A percentile compares a stretch with the other conserved stretches of the same genome.
phyloP scores from a whole-genome alignment of 768 basidiomycete genomes.

The Dacryopinax spathularia region DNA sequence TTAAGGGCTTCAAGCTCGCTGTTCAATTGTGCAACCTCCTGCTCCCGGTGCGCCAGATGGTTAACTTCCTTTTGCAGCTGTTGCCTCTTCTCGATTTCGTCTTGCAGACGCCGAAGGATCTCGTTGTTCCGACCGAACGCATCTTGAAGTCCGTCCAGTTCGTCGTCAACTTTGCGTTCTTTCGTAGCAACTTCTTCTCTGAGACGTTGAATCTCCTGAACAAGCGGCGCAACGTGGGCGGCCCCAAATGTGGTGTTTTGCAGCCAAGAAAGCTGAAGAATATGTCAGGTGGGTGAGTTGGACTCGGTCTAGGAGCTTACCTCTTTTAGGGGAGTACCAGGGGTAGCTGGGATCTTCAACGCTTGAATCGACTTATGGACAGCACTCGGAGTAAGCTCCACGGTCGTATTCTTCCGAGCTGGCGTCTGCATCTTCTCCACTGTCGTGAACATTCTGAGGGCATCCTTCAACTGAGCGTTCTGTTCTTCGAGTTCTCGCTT shows the following conservation, averaged over 20 bases:
- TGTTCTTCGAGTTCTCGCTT: slow-evolving; percentile 65
- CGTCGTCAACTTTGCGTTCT: slow-evolving; percentile 77
- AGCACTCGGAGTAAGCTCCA: not conserved
- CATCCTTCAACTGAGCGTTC: slow-evolving; percentile 57
- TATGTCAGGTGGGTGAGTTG: not conserved
- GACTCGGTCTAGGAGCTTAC: slow-evolving; percentile 30
- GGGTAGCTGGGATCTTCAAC: not conserved
- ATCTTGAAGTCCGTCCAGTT: slow-evolving; percentile 72
- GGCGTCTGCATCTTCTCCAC: slow-evolving; percentile 4
- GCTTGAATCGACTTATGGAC: slow-evolving; percentile 7
- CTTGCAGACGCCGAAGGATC: slow-evolving; percentile 36
- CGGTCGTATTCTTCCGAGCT: not conserved
- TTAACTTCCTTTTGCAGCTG: slow-evolving; percentile 59
- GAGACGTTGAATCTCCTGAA: slow-evolving; percentile 58
- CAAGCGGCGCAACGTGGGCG: slow-evolving; percentile 37
- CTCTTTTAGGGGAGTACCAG: slow-evolving; percentile 63
- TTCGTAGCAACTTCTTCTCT: slow-evolving; percentile 63
- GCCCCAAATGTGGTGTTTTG: slow-evolving; percentile 34
- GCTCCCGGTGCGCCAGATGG: slow-evolving; percentile 50
- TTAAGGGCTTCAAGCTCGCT: slow-evolving; percentile 37
- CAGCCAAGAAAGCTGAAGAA: not conserved
- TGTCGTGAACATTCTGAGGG: slow-evolving; percentile 7
- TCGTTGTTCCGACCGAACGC: slow-evolving; percentile 33
- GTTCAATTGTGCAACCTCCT: slow-evolving; percentile 65
- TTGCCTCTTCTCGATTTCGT: slow-evolving; percentile 51